A percentile compares a stretch with the other conserved stretches of the same genome.
Evolutionary conservation across 805 yeast genomes (phyloP).

Genomic region (Jamesozyma lodderae): DNA sequence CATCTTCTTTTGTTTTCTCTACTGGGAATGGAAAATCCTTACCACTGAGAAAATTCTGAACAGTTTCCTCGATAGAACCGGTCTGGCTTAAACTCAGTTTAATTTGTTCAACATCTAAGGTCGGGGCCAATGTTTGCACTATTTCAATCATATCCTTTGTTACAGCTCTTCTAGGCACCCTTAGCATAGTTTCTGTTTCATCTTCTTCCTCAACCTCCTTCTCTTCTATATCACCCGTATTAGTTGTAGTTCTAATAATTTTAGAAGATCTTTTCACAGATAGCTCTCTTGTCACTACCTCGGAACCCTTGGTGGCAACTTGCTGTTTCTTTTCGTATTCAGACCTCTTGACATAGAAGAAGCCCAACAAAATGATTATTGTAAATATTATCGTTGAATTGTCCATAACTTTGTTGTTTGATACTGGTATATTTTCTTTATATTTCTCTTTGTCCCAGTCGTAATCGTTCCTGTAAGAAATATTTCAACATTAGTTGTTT

Average conservation of each 20-base stretch:
- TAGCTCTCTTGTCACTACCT: background rate
- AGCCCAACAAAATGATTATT: slow-evolving; percentile 34
- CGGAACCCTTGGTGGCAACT: background rate
- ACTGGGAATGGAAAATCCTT: slow-evolving; percentile 55
- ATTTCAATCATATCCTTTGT: slow-evolving; percentile 73
- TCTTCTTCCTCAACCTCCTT: background rate
- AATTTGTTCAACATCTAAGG: slow-evolving; percentile 59
- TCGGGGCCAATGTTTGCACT: slow-evolving; percentile 77
- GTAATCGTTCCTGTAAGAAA: no score
- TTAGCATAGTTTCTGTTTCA: slow-evolving; percentile 1
- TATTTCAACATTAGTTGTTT: background rate
- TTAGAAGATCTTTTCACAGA: no score
- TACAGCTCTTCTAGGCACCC: slow-evolving; percentile 37
- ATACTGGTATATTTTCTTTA: no score
- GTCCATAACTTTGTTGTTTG: slow-evolving; percentile 1
- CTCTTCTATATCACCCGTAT: background rate
- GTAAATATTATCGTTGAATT: slow-evolving; percentile 7
- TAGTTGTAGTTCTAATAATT: background rate
- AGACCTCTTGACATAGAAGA: slow-evolving; percentile 55
- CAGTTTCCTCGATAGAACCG: slow-evolving; percentile 74
- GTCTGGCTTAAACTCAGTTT: slow-evolving; percentile 62
- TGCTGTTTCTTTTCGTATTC: no score
- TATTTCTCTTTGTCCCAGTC: no score
- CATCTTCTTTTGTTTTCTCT: slow-evolving; percentile 9
- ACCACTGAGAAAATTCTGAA: slow-evolving; percentile 53